Evolutionary conservation across 257 asterid genomes (phyloP), one percentile per base, ranked within the genome.

Genomic region (Petrea volubilis): DNA sequence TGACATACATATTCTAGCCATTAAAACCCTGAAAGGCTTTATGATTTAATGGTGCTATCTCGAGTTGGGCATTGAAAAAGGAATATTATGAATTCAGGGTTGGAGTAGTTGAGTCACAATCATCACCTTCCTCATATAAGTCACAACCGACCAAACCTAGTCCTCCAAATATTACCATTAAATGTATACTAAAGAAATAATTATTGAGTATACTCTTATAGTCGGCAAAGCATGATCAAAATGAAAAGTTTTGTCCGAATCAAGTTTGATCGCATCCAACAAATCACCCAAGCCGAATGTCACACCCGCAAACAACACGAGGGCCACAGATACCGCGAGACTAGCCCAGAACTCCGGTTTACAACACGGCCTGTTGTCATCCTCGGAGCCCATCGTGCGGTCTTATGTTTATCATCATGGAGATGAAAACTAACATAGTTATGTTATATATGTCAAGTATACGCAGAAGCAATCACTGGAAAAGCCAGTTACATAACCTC

Each of bases 241-340:
- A n/a, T n/a, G n/a, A n/a, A n/a, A n/a, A n/a, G n/a, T n/a, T n/a
- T n/a, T n/a, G n/a, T n/a, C n/a, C n/a, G n/a, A n/a, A n/a, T n/a
- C n/a, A n/a, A n/a, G n/a, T n/a, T n/a, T n/a, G n/a, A n/a, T n/a
- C n/a, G n/a, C n/a, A n/a, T n/a, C n/a, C n/a, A n/a, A n/a, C n/a
- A n/a, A n/a, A n/a, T n/a, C n/a, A 21, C 85, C 77, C 1, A 81
- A 76, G 21, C 82, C 85, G 0, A 82, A 81, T 1, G 82, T 67
- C 51, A 81, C 64, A 7, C 76, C 78, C 6, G 82, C 79, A 40
- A 81, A 77, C 27, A 72, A n/a, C n/a, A 81, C 80, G 6, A 81
- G 78, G 40, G 33, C 52, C 7, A 62, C 23, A 2, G 82, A 60
- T 33, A 74, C 47, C n/a, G 5, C 70, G 1, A 74, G 20, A 49